Percentiles rank a stretch among this genome's conserved stretches.
phyloP scores from a whole-genome alignment of 805 yeast genomes.

The Candida easanensis region DNA sequence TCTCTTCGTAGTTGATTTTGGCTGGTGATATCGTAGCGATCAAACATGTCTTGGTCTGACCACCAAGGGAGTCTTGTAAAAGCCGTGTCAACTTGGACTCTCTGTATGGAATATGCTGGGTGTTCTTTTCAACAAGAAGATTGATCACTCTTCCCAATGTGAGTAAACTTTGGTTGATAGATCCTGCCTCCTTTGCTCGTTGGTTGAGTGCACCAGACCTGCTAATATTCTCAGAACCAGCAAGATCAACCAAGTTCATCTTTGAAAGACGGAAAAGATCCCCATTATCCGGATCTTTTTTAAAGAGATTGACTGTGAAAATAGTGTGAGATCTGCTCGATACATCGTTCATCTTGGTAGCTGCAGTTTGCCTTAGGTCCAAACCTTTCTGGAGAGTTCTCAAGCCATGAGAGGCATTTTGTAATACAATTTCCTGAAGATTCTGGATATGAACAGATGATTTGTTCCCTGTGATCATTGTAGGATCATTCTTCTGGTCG shows the following conservation, averaged over 20 bases:
- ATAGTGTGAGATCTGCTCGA: slow-evolving; percentile 79
- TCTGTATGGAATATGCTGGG: slow-evolving; percentile 77
- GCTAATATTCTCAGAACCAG: slow-evolving; percentile 90
- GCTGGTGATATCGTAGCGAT: slow-evolving; percentile 90
- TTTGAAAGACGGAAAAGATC: slow-evolving; percentile 58
- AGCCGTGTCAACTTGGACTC: slow-evolving; percentile 76
- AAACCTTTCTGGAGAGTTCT: slow-evolving; percentile 54
- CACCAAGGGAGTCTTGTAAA: slow-evolving; percentile 82
- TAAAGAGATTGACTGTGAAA: slow-evolving; percentile 60
- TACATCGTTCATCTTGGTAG: slow-evolving; percentile 69
- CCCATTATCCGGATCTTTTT: slow-evolving; percentile 38
- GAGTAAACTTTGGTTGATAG: slow-evolving; percentile 82
- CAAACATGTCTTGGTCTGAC: slow-evolving; percentile 80
- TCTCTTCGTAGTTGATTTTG: slow-evolving; percentile 70
- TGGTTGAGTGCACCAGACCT: slow-evolving; percentile 85
- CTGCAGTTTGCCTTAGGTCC: slow-evolving; percentile 59
- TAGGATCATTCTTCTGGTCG: slow-evolving; percentile 34
- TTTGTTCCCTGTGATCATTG: slow-evolving; percentile 11
- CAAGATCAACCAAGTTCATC: slow-evolving; percentile 87
- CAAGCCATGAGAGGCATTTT: slow-evolving; percentile 55
- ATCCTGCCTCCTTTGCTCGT: slow-evolving; percentile 91
- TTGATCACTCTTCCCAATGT: slow-evolving; percentile 90
- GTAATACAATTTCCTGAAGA: slow-evolving; percentile 57
- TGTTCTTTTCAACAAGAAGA: slow-evolving; percentile 56
- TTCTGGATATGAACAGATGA: slow-evolving; percentile 55